Evolutionary conservation across 371 early-diverging fungal species (phyloP).

Genomic region (Ecytonucleospora hepatopenaei): DNA sequence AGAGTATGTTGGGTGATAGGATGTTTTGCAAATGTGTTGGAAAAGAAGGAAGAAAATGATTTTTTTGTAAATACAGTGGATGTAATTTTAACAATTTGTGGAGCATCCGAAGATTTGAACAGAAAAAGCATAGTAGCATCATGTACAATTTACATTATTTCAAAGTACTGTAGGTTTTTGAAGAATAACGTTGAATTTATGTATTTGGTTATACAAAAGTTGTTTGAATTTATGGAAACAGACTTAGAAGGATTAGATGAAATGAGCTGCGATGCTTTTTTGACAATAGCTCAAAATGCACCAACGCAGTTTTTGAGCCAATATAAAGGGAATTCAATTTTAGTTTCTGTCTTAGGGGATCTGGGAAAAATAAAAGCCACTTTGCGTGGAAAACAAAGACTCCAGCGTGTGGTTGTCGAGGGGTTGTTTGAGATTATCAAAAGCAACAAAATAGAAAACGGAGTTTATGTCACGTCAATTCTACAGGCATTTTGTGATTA

Average conservation of each 20-base stretch:
- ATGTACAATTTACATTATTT: slow-evolving; percentile 98
- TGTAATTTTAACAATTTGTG: slow-evolving; percentile 77
- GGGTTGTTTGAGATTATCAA: slow-evolving; percentile 33
- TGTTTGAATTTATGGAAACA: slow-evolving; percentile 99
- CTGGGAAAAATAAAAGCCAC: slow-evolving; percentile 15
- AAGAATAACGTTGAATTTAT: slow-evolving; percentile 94
- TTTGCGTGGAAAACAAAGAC: slow-evolving; percentile 43
- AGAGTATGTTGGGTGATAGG: slow-evolving; percentile 97
- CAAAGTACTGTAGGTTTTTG: slow-evolving; percentile 91
- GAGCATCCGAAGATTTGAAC: slow-evolving; percentile 81
- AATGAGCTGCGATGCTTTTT: slow-evolving; percentile 99
- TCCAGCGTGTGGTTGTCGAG: slow-evolving; percentile 44
- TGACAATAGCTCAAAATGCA: slow-evolving; percentile 88
- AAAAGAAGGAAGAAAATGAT: slow-evolving; percentile 81
- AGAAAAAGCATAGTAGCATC: slow-evolving; percentile 98
- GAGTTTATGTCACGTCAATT: slow-evolving; percentile 9
- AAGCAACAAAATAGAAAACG: slow-evolving; percentile 14
- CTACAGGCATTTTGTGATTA: slow-evolving; percentile 5
- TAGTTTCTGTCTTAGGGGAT: slow-evolving; percentile 31
- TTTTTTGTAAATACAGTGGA: slow-evolving; percentile 91
- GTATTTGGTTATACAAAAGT: slow-evolving; percentile 95
- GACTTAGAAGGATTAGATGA: slow-evolving; percentile 96
- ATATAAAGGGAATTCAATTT: slow-evolving; percentile 13
- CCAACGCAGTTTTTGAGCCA: slow-evolving; percentile 67
- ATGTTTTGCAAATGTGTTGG: slow-evolving; percentile 85